Evolutionary conservation across 768 basidiomycete genomes (phyloP).

Genomic region (Termitomyces sp.): DNA sequence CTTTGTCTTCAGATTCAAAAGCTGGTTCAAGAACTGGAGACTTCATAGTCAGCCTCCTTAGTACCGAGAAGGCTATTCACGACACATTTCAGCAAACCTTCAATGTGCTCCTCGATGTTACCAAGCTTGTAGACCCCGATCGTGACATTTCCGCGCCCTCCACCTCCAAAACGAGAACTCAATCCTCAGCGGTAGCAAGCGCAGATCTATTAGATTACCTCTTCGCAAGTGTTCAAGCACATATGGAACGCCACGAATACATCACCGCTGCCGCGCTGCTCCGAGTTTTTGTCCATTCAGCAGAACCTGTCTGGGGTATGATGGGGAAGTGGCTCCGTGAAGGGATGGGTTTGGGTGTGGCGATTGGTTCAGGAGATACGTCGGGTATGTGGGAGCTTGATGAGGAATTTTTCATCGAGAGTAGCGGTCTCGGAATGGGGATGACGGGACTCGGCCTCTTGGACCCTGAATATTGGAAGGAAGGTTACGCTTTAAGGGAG

Average conservation of each 20-base stretch:
- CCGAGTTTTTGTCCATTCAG: conserved; percentile 53
- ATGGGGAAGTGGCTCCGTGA: conserved; percentile 65
- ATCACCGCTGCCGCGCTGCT: conserved; percentile 52
- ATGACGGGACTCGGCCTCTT: conserved; percentile 43
- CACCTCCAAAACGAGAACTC: conserved; percentile 9
- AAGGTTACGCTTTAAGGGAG: conserved; percentile 58
- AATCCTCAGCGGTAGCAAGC: conserved; percentile 47
- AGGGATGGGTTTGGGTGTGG: conserved; percentile 55
- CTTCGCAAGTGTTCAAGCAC: conserved; percentile 49
- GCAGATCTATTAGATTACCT: conserved; percentile 59
- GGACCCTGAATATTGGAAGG: conserved; percentile 77
- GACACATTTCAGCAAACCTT: conserved; percentile 57
- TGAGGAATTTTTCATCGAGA: conserved; percentile 80
- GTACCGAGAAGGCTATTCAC: conserved; percentile 51
- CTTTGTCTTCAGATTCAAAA: background rate
- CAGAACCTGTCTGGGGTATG: conserved; percentile 73
- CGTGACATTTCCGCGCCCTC: conserved; percentile 17
- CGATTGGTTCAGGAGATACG: conserved; percentile 22
- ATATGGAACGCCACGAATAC: conserved; percentile 51
- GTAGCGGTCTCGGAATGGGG: conserved; percentile 51
- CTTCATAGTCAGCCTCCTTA: conserved; percentile 60
- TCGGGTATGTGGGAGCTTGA: conserved; percentile 37
- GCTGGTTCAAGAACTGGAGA: conserved; percentile 23
- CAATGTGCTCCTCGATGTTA: conserved; percentile 45
- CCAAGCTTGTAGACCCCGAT: conserved; percentile 27